Evolutionary conservation across 257 asterid species (phyloP).

Genomic region (Solanum pennellii): DNA sequence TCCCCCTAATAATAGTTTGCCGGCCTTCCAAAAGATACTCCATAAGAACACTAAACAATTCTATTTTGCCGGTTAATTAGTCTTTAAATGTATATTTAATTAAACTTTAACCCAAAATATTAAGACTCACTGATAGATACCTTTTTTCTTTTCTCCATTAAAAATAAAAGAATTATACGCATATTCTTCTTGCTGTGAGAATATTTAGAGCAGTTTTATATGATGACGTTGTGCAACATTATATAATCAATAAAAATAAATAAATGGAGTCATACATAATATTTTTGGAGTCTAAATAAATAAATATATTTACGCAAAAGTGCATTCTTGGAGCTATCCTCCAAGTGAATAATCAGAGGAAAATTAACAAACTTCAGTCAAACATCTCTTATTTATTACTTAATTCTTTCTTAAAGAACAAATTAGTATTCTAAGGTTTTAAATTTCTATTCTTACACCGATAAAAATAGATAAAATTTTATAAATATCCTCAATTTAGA

Average conservation of each 20-base stretch:
- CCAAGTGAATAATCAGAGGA: not conserved
- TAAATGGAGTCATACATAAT: not conserved
- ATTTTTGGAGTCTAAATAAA: not conserved
- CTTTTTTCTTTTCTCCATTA: not conserved
- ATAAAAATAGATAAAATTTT: not conserved
- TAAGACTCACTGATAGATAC: not conserved
- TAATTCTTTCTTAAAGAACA: not conserved
- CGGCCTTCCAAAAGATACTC: conserved; percentile 6
- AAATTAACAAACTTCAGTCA: not conserved
- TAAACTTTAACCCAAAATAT: not conserved
- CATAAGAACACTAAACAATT: not conserved
- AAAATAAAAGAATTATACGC: not conserved
- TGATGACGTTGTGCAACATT: not conserved
- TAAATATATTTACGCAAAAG: not conserved
- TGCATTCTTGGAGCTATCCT: not conserved
- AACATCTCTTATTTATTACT: not conserved
- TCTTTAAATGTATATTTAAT: not conserved
- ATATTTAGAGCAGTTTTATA: not conserved
- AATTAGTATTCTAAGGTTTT: not conserved
- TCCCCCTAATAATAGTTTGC: not conserved
- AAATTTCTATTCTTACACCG: not conserved
- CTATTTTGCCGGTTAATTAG: not conserved
- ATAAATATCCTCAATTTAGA: not conserved
- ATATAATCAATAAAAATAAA: not conserved
- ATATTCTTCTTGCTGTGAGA: not conserved